Conservation (phyloP, 179 eudicot species). For the Monotropa hypopitys region DNA sequence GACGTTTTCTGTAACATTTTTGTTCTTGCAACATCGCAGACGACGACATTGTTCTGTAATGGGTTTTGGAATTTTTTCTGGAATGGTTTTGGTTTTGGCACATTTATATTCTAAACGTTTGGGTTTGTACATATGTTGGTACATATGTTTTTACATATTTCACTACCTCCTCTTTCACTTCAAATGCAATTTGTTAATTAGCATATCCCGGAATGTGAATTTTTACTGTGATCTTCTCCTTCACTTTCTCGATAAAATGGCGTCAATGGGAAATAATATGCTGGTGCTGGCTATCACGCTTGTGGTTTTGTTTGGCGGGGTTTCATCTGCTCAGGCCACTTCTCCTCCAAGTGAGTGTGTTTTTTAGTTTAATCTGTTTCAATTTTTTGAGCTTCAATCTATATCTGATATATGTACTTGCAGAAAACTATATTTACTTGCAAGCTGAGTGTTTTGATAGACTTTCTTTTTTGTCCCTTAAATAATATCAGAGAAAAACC, state of each 20-base stretch:
- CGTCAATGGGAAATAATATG: constrained; percentile 20
- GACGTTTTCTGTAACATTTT: no score
- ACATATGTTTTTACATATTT: no score
- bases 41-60: no score
- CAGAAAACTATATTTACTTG: background rate
- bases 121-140: no score
- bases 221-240: background rate
- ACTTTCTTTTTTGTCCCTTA: background rate
- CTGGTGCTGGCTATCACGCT: constrained; percentile 25
- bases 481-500: background rate
- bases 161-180: no score
- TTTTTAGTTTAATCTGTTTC: constrained; percentile 3
- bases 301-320: constrained; percentile 35
- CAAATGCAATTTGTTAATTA: no score
- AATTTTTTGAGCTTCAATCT: constrained; percentile 5
- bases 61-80: no score
- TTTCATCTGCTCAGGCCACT: constrained; percentile 45
- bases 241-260: constrained; percentile 17
- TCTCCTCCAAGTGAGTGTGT: constrained; percentile 55
- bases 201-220: no score
- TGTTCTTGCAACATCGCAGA: no score
- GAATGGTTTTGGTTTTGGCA: no score
- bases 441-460: background rate
- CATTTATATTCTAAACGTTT: no score
- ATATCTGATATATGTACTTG: background rate